These are phyloP conservation scores for Trichothecium sympodiale DNA, from an alignment of 2,329 filamentous ascomycete species.

Conservation along the genomic window DNA sequence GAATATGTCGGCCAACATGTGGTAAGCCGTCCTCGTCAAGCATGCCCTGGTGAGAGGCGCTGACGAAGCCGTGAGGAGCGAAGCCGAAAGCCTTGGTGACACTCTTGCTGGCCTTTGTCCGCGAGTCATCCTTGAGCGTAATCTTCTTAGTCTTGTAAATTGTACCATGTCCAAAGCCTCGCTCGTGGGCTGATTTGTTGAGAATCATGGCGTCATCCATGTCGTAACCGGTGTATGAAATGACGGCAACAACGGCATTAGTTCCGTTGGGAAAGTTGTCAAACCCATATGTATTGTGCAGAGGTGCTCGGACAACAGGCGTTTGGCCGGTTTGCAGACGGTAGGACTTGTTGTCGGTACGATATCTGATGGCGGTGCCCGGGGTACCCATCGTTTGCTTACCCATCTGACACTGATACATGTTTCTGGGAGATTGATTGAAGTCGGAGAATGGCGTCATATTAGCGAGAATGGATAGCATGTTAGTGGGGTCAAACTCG, in stretches of 20 bases:
- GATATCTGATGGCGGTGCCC: slow-evolving; percentile 69
- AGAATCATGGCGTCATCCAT: slow-evolving; percentile 99
- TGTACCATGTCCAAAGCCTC: slow-evolving; percentile 89
- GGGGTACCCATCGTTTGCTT: slow-evolving; percentile 99
- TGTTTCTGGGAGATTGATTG: slow-evolving; percentile 96
- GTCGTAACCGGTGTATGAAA: slow-evolving; percentile 97
- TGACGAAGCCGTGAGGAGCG: slow-evolving; percentile 64
- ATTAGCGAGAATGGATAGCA: slow-evolving; percentile 93
- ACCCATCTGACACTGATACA: slow-evolving; percentile 99
- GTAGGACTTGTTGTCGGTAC: slow-evolving; percentile 97
- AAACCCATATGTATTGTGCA: slow-evolving; percentile 92
- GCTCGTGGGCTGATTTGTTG: slow-evolving; percentile 93
- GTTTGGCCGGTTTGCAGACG: slow-evolving; percentile 91
- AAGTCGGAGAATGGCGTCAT: slow-evolving; percentile 99
- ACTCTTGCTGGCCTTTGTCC: slow-evolving; percentile 53
- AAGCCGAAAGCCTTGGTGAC: slow-evolving; percentile 85
- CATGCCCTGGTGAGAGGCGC: slow-evolving; percentile 56
- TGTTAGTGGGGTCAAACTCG: slow-evolving; percentile 89
- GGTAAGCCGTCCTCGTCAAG: slow-evolving; percentile 86
- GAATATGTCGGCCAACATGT: slow-evolving; percentile 64
- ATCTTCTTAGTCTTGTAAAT: slow-evolving; percentile 98
- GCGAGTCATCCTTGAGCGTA: slow-evolving; percentile 68
- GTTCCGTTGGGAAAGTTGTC: slow-evolving; percentile 97
- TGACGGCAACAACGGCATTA: slow-evolving; percentile 92
- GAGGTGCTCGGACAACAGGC: slow-evolving; percentile 78